Evolutionary conservation across 176 grass and related monocot species (phyloP).

Genomic region (Bromus sterilis): DNA sequence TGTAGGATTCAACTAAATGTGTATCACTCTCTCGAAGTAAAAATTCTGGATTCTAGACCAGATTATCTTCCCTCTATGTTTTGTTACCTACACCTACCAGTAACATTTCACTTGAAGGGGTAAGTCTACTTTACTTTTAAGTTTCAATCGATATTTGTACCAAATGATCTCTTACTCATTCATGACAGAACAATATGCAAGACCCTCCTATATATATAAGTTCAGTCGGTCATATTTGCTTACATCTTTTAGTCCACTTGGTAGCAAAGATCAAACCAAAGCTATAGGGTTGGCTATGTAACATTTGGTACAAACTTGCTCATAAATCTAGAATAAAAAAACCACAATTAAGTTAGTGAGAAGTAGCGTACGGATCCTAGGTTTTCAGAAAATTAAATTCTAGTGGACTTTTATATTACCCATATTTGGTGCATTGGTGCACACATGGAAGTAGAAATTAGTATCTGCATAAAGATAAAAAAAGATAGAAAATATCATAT

Average conservation of each 20-base stretch:
- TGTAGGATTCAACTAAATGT: slow-evolving; percentile 75
- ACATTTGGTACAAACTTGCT: neutral
- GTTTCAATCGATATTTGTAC: neutral
- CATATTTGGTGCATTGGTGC: neutral
- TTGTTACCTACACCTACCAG: neutral
- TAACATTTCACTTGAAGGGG: neutral
- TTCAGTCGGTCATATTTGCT: neutral
- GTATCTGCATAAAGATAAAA: too few relatives aligned
- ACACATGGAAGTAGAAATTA: too few relatives aligned
- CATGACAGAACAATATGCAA: neutral
- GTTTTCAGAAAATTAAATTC: neutral
- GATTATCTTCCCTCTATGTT: slow-evolving; percentile 44
- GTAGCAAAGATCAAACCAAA: neutral
- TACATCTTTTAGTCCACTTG: neutral
- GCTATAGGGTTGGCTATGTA: neutral
- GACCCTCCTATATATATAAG: slow-evolving; percentile 41
- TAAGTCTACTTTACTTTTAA: neutral
- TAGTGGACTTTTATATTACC: neutral
- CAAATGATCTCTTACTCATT: neutral
- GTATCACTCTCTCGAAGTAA: slow-evolving; percentile 57
- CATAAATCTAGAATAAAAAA: too few relatives aligned
- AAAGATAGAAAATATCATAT: too few relatives aligned
- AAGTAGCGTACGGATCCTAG: neutral
- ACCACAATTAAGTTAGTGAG: too few relatives aligned
- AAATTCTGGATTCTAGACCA: slow-evolving; percentile 51